A percentile compares a stretch with the other conserved stretches of the same genome.
These are phyloP conservation scores for Candida peoriensis DNA, from an alignment of 805 yeast species.

Conservation along the genomic window DNA sequence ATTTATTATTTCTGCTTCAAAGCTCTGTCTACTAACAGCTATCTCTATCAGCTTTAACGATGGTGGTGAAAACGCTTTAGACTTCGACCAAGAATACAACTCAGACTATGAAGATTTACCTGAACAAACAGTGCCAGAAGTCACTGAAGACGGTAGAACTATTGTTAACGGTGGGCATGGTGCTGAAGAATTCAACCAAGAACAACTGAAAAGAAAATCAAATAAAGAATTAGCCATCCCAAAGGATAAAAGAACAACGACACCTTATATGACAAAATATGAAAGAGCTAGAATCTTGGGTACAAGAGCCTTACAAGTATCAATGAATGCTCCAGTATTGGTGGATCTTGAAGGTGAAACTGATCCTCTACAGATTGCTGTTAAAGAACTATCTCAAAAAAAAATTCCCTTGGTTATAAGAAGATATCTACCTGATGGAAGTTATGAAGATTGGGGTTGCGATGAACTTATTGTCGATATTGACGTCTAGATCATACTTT, in stretches of 20 bases:
- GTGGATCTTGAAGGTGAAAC: conserved; percentile 99
- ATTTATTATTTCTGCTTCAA: background rate
- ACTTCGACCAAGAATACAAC: conserved; percentile 80
- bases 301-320: conserved; percentile 94
- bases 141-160: conserved; percentile 62
- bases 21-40: background rate
- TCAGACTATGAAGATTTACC: conserved; percentile 61
- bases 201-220: conserved; percentile 49
- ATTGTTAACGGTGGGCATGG: conserved; percentile 69
- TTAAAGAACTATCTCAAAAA: conserved; percentile 92
- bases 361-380: conserved; percentile 95
- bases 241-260: conserved; percentile 82
- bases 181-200: conserved; percentile 43
- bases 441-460: conserved; percentile 98
- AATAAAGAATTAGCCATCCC: conserved; percentile 82
- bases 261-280: conserved; percentile 98
- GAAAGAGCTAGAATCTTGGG: conserved; percentile 98
- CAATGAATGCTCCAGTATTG: conserved; percentile 97
- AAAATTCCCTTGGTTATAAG: conserved; percentile 94
- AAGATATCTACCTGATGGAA: conserved; percentile 94
- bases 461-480: conserved; percentile 92
- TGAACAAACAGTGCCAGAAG: conserved; percentile 27
- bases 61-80: conserved; percentile 64
- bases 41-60: conserved; percentile 50
- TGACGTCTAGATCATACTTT: conserved; percentile 24